Conservation (phyloP, 495 filamentous ascomycete species). For the Tetracladium marchalianum region DNA sequence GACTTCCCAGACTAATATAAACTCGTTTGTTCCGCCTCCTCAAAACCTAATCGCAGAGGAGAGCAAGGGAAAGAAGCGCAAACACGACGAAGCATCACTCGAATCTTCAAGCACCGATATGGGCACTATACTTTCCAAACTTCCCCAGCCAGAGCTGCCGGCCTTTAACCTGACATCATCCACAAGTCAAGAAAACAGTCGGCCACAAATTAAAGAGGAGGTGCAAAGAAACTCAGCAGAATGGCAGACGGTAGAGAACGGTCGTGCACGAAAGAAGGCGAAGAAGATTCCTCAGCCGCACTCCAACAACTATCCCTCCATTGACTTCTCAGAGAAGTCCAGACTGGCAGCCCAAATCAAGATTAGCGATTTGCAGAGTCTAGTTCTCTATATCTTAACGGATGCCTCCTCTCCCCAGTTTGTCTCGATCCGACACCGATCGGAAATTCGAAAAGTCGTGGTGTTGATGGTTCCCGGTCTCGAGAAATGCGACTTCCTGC, state of each 20-base stretch:
- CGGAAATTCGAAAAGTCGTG: slow-evolving; percentile 70
- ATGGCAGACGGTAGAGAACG: slow-evolving; percentile 42
- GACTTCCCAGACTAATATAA: slow-evolving; percentile 2
- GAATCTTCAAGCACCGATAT: neutral
- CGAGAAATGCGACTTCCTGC: slow-evolving; percentile 72
- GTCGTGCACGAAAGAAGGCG: slow-evolving; percentile 37
- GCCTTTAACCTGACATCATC: slow-evolving; percentile 22
- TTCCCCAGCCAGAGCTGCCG: slow-evolving; percentile 17
- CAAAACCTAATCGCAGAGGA: slow-evolving; percentile 2
- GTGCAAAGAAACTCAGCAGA: slow-evolving; percentile 17
- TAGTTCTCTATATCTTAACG: slow-evolving; percentile 83
- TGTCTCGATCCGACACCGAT: slow-evolving; percentile 69
- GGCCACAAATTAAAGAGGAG: slow-evolving; percentile 19
- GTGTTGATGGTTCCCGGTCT: slow-evolving; percentile 91
- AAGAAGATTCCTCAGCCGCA: slow-evolving; percentile 46
- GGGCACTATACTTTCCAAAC: slow-evolving; percentile 7
- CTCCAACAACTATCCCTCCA: slow-evolving; percentile 59
- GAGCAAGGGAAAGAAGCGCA: slow-evolving; percentile 16
- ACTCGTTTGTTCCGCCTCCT: neutral
- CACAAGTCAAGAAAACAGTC: slow-evolving; percentile 5
- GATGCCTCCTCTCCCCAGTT: slow-evolving; percentile 79
- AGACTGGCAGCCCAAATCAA: slow-evolving; percentile 66
- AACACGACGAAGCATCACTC: slow-evolving; percentile 2
- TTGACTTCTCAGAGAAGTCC: slow-evolving; percentile 55
- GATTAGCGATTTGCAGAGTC: slow-evolving; percentile 65